Evolutionary conservation across 2,329 filamentous ascomycete species (phyloP).

Genomic region (Hirsutella rhossiliensis): DNA sequence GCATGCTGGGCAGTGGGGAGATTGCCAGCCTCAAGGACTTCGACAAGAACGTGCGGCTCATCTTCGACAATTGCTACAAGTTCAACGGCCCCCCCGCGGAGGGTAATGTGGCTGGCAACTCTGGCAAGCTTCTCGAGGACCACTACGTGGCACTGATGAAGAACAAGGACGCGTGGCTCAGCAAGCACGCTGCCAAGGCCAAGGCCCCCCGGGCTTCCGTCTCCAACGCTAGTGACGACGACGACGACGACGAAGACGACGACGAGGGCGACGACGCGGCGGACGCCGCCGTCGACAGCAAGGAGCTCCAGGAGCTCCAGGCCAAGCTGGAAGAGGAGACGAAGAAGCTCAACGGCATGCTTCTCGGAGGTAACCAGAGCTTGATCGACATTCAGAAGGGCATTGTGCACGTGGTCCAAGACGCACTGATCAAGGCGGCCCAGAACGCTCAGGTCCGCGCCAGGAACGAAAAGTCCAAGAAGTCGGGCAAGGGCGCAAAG

Average conservation of each 20-base stretch:
- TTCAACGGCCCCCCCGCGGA: slow-evolving; percentile 56
- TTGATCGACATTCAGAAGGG: slow-evolving; percentile 45
- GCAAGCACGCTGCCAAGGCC: slow-evolving; percentile 54
- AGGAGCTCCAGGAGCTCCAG: slow-evolving; percentile 37
- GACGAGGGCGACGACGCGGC: slow-evolving; percentile 34
- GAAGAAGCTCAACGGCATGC: slow-evolving; percentile 41
- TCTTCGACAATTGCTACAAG: slow-evolving; percentile 80
- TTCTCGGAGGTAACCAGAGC: slow-evolving; percentile 37
- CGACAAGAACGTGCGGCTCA: slow-evolving; percentile 67
- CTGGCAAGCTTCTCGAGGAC: slow-evolving; percentile 61
- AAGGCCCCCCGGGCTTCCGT: slow-evolving; percentile 42
- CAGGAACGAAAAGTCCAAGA: slow-evolving; percentile 46
- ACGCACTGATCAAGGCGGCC: slow-evolving; percentile 63
- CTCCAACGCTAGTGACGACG: slow-evolving; percentile 57
- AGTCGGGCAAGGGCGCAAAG: slow-evolving; percentile 46
- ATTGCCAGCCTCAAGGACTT: slow-evolving; percentile 80
- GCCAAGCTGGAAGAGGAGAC: slow-evolving; percentile 43
- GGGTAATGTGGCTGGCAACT: slow-evolving; percentile 59
- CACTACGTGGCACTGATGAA: slow-evolving; percentile 67
- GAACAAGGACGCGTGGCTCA: slow-evolving; percentile 71
- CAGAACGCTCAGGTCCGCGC: slow-evolving; percentile 41
- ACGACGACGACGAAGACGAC: slow-evolving; percentile 61
- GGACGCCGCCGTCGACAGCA: slow-evolving; percentile 27
- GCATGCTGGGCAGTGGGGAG: slow-evolving; percentile 64
- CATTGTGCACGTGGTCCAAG: slow-evolving; percentile 53